Conservation (phyloP, 805 yeast species). For the Ogataea pilisensis region DNA sequence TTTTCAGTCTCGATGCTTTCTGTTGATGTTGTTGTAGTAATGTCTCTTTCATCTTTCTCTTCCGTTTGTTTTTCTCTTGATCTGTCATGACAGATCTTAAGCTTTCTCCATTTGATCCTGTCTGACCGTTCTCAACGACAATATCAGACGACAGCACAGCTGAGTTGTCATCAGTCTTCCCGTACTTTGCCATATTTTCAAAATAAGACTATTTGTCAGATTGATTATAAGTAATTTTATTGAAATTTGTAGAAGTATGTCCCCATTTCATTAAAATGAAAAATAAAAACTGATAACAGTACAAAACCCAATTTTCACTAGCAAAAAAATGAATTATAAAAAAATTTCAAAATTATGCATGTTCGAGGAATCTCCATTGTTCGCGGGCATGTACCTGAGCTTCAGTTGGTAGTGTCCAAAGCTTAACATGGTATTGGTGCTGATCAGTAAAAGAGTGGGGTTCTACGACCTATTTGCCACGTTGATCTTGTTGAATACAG, state of each 20-base stretch:
- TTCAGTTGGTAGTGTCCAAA: too few relatives aligned
- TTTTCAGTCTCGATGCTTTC: conserved; percentile 67
- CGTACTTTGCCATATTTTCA: conserved; percentile 1
- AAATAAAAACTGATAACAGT: neutral
- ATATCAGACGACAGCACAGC: neutral
- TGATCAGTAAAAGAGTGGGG: too few relatives aligned
- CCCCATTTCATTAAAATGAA: too few relatives aligned
- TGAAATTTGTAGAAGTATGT: too few relatives aligned
- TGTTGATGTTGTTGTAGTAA: conserved; percentile 58
- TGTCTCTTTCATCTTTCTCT: conserved; percentile 57
- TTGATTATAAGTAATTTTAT: too few relatives aligned
- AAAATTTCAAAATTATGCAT: neutral
- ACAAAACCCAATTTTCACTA: neutral
- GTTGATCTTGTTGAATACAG: too few relatives aligned
- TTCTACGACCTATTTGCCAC: too few relatives aligned
- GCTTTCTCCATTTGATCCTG: neutral
- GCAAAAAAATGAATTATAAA: neutral
- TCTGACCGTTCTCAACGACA: neutral
- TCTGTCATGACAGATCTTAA: conserved; percentile 45
- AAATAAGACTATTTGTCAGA: too few relatives aligned
- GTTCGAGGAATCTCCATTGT: neutral
- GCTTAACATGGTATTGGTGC: too few relatives aligned
- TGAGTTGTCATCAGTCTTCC: conserved; percentile 1
- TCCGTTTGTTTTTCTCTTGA: conserved; percentile 60
- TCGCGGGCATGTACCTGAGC: neutral